A percentile compares a stretch with the other conserved stretches of the same genome.
Evolutionary conservation across 2,329 filamentous ascomycete species (phyloP).

Genomic region (Ophiocordyceps polyrhachis-furcata): DNA sequence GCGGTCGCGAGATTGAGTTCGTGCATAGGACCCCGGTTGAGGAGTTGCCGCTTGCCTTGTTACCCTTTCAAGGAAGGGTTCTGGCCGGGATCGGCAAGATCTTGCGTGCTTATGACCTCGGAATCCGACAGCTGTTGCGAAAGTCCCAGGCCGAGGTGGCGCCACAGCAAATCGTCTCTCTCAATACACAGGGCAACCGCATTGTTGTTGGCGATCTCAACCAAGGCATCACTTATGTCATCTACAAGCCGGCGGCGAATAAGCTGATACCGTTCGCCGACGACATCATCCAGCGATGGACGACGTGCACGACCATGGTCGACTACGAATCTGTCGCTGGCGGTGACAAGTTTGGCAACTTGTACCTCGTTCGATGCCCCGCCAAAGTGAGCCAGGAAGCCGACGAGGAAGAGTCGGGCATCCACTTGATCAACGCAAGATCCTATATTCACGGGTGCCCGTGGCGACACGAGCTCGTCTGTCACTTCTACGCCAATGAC

Average conservation of each 20-base stretch:
- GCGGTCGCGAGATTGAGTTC: slow-evolving; percentile 77
- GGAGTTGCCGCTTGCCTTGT: slow-evolving; percentile 71
- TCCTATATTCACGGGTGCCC: slow-evolving; percentile 80
- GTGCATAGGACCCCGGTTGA: slow-evolving; percentile 93
- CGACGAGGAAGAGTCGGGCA: slow-evolving; percentile 78
- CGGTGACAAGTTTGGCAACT: slow-evolving; percentile 93
- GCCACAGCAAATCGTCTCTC: slow-evolving; percentile 65
- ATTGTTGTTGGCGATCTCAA: slow-evolving; percentile 86
- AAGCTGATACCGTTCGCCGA: slow-evolving; percentile 85
- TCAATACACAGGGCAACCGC: slow-evolving; percentile 79
- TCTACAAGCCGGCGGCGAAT: slow-evolving; percentile 86
- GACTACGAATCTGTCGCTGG: slow-evolving; percentile 94
- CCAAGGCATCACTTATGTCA: slow-evolving; percentile 78
- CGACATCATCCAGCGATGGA: slow-evolving; percentile 79
- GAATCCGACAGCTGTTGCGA: slow-evolving; percentile 77
- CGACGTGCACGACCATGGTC: slow-evolving; percentile 78
- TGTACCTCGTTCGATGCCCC: slow-evolving; percentile 82
- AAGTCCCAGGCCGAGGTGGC: slow-evolving; percentile 73
- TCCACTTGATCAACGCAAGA: slow-evolving; percentile 79
- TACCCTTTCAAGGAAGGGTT: slow-evolving; percentile 83
- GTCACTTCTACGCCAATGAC: slow-evolving; percentile 81
- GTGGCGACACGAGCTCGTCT: slow-evolving; percentile 66
- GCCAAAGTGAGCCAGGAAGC: slow-evolving; percentile 72
- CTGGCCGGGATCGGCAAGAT: slow-evolving; percentile 70
- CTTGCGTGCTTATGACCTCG: slow-evolving; percentile 78